Percentiles rank a stretch among this genome's conserved stretches.
Conservation (phyloP, 106 monocot species). For the Xerophyta viscosa region DNA sequence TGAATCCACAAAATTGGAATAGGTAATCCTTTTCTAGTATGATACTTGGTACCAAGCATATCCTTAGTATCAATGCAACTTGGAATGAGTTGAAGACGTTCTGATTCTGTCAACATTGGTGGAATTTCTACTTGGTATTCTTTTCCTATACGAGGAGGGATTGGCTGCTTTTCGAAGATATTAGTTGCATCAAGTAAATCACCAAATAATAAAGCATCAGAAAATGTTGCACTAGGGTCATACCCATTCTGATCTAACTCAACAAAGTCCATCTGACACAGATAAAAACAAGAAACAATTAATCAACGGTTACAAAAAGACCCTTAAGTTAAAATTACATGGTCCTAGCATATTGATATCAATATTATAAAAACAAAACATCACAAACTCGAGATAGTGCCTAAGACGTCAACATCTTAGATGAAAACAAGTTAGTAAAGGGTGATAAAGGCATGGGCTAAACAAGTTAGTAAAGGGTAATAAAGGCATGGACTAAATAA, state of each 20-base stretch:
- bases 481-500: no score
- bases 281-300: no score
- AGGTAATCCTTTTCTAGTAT: constrained; percentile 21
- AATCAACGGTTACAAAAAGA: no score
- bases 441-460: no score
- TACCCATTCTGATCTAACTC: constrained; percentile 19
- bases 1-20: constrained; percentile 54
- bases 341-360: no score
- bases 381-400: no score
- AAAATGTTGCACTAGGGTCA: constrained; percentile 17
- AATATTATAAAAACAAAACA: no score
- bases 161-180: constrained; percentile 28
- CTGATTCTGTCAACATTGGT: constrained; percentile 16
- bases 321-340: no score
- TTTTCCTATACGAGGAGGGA: constrained; percentile 64
- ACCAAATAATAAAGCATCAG: constrained; percentile 19
- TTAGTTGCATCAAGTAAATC: constrained; percentile 21
- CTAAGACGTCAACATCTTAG: no score
- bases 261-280: constrained; percentile 23
- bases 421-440: no score
- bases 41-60: constrained; percentile 9
- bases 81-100: constrained; percentile 9
- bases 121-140: constrained; percentile 72
- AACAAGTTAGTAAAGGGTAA: no score
- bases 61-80: constrained; percentile 3